Percentiles rank a stretch among this genome's conserved stretches.
Evolutionary conservation across 2,329 filamentous ascomycete genomes (phyloP).

Genomic region (Phoma sp.): DNA sequence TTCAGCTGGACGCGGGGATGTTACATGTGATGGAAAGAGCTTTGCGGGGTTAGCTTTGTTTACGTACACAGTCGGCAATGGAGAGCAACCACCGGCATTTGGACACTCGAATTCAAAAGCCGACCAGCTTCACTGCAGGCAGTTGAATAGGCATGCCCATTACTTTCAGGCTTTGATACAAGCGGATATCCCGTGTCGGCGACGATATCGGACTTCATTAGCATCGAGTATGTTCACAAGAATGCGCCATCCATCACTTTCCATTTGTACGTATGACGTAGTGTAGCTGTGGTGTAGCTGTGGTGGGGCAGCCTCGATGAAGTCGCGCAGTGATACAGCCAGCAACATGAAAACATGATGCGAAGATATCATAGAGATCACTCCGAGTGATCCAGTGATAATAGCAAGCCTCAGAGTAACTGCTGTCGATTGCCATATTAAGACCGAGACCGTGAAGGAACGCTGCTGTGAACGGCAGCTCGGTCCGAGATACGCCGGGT

Average conservation of each 20-base stretch:
- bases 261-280: neutral
- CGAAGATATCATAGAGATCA: too few species aligned
- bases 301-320: neutral
- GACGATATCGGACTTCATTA: too few species aligned
- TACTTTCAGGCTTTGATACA: too few species aligned
- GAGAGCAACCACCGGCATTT: slow-evolving; percentile 3
- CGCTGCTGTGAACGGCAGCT: slow-evolving; percentile 3
- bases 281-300: neutral
- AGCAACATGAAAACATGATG: neutral
- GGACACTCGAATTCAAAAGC: neutral
- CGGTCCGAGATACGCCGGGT: slow-evolving; percentile 33
- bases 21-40: slow-evolving; percentile 2
- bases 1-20: neutral
- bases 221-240: too few species aligned
- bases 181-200: too few species aligned
- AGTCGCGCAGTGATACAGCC: neutral
- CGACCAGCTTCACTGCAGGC: neutral
- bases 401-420: too few species aligned
- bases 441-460: neutral
- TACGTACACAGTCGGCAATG: slow-evolving; percentile 12
- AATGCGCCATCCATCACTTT: too few species aligned
- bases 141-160: too few species aligned
- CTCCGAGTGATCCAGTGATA: too few species aligned
- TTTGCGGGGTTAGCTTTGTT: neutral
- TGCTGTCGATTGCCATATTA: neutral